phyloP scores from a whole-genome alignment of 352 stramenopile genomes.

The Pythium coloratum region DNA sequence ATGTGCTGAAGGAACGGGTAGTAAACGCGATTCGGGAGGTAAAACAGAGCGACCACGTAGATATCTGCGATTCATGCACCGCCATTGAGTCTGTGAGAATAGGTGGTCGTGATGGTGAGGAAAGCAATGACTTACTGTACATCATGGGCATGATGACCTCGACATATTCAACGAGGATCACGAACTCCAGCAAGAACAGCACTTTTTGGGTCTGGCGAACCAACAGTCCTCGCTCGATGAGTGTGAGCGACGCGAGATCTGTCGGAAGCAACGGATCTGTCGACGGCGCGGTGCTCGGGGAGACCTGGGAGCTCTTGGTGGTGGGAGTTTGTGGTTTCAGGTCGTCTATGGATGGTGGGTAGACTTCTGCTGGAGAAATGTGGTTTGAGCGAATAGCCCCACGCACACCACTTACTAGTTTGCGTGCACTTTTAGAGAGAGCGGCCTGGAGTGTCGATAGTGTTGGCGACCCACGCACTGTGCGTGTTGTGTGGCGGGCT shows the following conservation, averaged over 20 bases:
- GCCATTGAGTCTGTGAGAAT: not conserved
- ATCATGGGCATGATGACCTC: not conserved
- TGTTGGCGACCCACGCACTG: not conserved
- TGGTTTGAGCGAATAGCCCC: not conserved
- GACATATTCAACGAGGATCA: constrained; percentile 14
- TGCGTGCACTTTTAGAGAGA: not conserved
- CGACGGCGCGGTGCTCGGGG: not conserved
- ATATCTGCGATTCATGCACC: not conserved
- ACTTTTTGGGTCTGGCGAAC: constrained; percentile 17
- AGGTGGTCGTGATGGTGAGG: not conserved
- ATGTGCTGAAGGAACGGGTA: constrained; percentile 30
- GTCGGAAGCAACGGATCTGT: not conserved
- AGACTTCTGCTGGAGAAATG: not conserved
- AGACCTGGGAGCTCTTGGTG: not conserved
- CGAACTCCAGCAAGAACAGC: constrained; percentile 35
- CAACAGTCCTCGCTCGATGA: constrained; percentile 8
- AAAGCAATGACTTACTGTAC: not conserved
- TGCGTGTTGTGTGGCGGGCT: not conserved
- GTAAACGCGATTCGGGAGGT: constrained; percentile 31
- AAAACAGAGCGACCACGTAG: constrained; percentile 20
- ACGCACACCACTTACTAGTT: not conserved
- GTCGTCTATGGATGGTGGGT: not conserved
- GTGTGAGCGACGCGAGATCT: constrained; percentile 7
- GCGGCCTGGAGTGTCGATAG: not conserved
- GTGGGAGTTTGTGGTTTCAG: not conserved